These are phyloP conservation scores for Dictyostelium firmibasis DNA, from an alignment of 78 protist species.

Conservation along the genomic window DNA sequence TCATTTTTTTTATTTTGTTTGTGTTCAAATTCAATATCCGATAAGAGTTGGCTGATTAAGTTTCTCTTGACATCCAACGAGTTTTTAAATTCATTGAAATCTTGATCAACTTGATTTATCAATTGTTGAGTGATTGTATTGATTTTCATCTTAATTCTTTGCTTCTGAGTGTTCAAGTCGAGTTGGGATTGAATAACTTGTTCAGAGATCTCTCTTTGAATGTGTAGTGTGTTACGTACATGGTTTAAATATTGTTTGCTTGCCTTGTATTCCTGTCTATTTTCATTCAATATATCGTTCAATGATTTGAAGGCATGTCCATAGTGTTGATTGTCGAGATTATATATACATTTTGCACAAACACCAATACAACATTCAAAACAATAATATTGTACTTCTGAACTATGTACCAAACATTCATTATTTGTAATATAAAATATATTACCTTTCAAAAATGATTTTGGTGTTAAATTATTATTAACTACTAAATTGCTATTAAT, in stretches of 20 bases:
- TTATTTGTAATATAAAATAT: neutral
- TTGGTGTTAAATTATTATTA: neutral
- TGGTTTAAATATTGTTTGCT: neutral
- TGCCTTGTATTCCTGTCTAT: neutral
- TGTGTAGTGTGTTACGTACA: neutral
- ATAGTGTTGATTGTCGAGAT: neutral
- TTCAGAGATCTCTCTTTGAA: neutral
- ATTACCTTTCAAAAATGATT: neutral
- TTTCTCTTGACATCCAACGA: neutral
- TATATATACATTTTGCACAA: constrained; percentile 13
- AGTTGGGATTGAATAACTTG: neutral
- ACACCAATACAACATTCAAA: neutral
- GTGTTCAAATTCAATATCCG: constrained; percentile 8
- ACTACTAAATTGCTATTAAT: neutral
- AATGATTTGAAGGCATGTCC: neutral
- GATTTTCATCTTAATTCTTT: constrained; percentile 4
- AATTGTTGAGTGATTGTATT: neutral
- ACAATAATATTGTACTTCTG: constrained; percentile 14
- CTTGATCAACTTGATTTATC: constrained; percentile 35
- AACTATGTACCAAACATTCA: constrained; percentile 9
- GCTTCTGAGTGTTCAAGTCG: neutral
- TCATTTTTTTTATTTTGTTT: neutral
- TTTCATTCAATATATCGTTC: neutral
- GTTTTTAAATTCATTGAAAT: constrained; percentile 11
- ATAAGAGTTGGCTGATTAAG: neutral